Percentiles rank a stretch among this genome's conserved stretches.
phyloP scores from a whole-genome alignment of 2,329 filamentous ascomycete species.

The Rhexocercosporidium sp. region DNA sequence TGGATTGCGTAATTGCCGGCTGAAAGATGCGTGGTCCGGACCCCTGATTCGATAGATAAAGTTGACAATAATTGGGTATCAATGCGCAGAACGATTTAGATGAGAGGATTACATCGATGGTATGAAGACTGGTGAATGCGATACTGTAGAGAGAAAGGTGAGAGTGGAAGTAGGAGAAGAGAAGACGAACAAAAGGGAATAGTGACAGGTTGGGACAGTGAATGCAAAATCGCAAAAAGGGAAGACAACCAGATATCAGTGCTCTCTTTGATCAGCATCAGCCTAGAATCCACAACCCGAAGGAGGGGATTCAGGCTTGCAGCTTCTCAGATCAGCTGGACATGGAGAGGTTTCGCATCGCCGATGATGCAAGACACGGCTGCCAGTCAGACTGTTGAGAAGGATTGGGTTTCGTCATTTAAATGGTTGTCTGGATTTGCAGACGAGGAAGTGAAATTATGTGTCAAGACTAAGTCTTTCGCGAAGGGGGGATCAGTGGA shows the following conservation, averaged over 20 bases:
- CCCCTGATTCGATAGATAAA: no score
- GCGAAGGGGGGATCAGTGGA: neutral
- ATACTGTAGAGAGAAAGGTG: no score
- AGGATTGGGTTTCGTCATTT: constrained; percentile 39
- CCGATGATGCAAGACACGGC: constrained; percentile 32
- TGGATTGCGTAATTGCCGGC: no score
- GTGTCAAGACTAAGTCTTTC: neutral
- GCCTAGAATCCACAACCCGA: constrained; percentile 12
- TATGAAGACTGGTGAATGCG: no score
- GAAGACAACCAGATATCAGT: constrained; percentile 35
- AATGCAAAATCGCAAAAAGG: neutral
- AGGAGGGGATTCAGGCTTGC: constrained; percentile 17
- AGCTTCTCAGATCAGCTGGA: constrained; percentile 28
- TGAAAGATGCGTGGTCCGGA: no score
- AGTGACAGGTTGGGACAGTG: neutral
- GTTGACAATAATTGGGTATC: no score
- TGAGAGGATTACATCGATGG: no score
- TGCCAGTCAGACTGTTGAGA: constrained; percentile 21
- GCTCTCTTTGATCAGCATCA: constrained; percentile 43
- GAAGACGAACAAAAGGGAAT: neutral
- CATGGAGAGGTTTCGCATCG: constrained; percentile 33
- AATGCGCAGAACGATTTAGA: no score
- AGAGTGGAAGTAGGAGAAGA: no score
- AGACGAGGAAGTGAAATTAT: neutral
- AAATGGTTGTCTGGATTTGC: neutral